Conservation (phyloP, 352 stramenopile genomes). For the Phytophthora agathidicida region DNA sequence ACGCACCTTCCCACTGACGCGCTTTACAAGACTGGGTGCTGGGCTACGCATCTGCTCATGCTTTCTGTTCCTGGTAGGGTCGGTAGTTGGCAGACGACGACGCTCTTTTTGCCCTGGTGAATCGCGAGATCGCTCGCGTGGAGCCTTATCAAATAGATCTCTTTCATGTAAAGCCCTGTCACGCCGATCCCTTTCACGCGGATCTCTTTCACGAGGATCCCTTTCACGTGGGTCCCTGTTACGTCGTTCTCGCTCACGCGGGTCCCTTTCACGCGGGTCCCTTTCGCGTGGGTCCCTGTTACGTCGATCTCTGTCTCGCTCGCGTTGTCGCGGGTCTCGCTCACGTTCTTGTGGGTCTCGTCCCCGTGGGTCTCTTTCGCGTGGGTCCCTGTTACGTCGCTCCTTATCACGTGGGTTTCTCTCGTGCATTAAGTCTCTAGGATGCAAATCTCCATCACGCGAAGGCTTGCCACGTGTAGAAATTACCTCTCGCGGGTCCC, state of each 20-base stretch:
- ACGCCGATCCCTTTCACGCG: constrained; percentile 20
- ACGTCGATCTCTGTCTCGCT: constrained; percentile 9
- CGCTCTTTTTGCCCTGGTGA: constrained; percentile 22
- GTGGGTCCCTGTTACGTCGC: constrained; percentile 10
- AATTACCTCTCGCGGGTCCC: constrained; percentile 18
- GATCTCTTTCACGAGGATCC: not conserved
- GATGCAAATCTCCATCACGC: constrained; percentile 15
- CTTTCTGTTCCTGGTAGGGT: constrained; percentile 18
- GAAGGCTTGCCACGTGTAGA: constrained; percentile 9
- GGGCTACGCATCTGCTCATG: constrained; percentile 25
- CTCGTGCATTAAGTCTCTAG: constrained; percentile 8
- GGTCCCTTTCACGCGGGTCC: constrained; percentile 1
- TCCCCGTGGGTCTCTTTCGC: constrained; percentile 5
- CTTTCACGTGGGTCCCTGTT: constrained; percentile 14
- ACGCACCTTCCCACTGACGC: constrained; percentile 19
- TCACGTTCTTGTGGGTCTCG: not conserved
- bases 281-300: constrained; percentile 9
- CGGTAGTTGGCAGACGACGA: constrained; percentile 7
- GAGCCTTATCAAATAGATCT: constrained; percentile 21
- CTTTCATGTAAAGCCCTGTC: constrained; percentile 25
- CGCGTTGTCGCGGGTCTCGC: constrained; percentile 1
- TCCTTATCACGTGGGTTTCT: not conserved
- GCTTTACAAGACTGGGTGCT: constrained; percentile 15
- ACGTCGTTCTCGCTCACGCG: constrained; percentile 1
- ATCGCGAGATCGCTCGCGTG: constrained; percentile 16